A percentile compares a stretch with the other conserved stretches of the same genome.
Conservation (phyloP, 164 flowering plant genomes). For the Annona cherimola region DNA sequence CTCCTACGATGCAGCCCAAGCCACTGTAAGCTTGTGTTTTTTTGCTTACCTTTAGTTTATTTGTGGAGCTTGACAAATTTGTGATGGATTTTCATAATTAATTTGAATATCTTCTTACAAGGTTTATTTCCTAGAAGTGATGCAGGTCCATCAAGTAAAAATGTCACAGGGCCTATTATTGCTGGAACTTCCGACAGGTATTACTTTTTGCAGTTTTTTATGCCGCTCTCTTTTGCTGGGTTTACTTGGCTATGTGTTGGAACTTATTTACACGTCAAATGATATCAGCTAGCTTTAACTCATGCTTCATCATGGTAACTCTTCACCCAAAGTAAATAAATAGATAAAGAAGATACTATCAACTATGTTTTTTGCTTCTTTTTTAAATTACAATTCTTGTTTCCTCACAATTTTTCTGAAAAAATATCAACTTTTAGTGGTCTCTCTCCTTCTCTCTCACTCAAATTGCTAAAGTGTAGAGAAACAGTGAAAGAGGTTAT, state of each 20-base stretch:
- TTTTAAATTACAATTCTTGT: too few species aligned
- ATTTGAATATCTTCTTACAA: constrained; percentile 8
- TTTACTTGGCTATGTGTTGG: not conserved
- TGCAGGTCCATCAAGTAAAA: constrained; percentile 40
- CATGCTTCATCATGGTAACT: too few species aligned
- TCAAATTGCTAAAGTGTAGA: too few species aligned
- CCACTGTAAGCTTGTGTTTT: constrained; percentile 42
- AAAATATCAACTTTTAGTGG: too few species aligned
- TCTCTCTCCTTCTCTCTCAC: too few species aligned
- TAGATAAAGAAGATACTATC: too few species aligned
- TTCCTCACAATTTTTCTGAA: too few species aligned
- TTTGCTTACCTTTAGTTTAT: not conserved
- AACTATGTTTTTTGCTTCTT: too few species aligned
- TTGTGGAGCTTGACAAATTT: not conserved
- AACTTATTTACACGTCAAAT: too few species aligned
- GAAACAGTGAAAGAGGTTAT: too few species aligned
- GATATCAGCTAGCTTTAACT: too few species aligned
- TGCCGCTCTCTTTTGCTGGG: not conserved
- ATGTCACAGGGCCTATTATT: constrained; percentile 37
- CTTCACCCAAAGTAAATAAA: too few species aligned
- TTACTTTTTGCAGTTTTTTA: not conserved
- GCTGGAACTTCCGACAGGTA: constrained; percentile 74
- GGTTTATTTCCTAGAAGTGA: constrained; percentile 44
- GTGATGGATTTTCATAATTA: not conserved
- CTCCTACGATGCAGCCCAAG: constrained; percentile 56